Percentiles rank a stretch among this genome's conserved stretches.
These are phyloP conservation scores for Populus hybrid DNA, from an alignment of 441 rosid species.

Conservation along the genomic window DNA sequence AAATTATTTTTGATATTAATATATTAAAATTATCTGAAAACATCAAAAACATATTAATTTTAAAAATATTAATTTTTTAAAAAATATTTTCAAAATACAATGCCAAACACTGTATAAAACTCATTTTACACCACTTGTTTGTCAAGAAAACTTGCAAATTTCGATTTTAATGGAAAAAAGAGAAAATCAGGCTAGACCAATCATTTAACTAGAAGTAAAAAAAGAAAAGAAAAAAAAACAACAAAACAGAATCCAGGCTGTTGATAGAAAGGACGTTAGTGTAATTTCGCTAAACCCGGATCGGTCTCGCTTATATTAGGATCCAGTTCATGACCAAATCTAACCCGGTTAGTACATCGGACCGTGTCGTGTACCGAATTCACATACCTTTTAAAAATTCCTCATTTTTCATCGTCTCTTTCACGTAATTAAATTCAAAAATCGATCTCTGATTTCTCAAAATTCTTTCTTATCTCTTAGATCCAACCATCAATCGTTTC, in stretches of 20 bases:
- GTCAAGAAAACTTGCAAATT: too few species aligned
- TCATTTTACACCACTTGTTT: too few species aligned
- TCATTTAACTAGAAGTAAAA: constrained; percentile 26
- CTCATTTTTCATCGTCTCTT: constrained; percentile 24
- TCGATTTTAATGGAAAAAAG: too few species aligned
- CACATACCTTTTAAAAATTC: constrained; percentile 28
- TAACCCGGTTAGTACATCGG: constrained; percentile 48
- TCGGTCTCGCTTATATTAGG: constrained; percentile 25
- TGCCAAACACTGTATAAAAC: too few species aligned
- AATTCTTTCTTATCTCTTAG: constrained; percentile 21
- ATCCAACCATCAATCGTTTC: constrained; percentile 28
- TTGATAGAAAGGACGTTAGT: constrained; percentile 3
- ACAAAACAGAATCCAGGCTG: neutral
- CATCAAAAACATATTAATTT: too few species aligned
- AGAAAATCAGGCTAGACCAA: too few species aligned
- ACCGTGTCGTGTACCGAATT: constrained; percentile 40
- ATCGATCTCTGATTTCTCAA: constrained; percentile 25
- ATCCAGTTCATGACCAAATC: constrained; percentile 1
- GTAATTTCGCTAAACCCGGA: constrained; percentile 15
- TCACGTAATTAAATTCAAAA: constrained; percentile 9
- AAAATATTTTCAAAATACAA: too few species aligned
- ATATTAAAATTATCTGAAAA: too few species aligned
- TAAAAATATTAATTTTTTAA: too few species aligned
- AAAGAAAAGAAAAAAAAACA: constrained; percentile 35
- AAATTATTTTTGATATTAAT: too few species aligned